Base-by-base conservation (phyloP, 345 rosid species). In the Melastoma malabathricum region DNA sequence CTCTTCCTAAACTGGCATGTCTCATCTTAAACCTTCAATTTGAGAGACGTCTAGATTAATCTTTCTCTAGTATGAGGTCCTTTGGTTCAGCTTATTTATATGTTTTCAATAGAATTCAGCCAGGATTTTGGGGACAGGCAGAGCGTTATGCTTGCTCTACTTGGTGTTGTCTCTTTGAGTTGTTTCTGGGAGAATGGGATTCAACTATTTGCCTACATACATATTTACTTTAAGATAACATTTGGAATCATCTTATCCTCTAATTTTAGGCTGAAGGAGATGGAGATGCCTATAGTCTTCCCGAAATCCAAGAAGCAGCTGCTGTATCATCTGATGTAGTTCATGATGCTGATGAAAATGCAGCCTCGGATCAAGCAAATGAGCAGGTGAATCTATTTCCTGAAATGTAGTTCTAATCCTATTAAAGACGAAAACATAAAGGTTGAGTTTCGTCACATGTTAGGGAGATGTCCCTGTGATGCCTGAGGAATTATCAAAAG, bases 401-500 rank as follows among this genome's bases (percentile, higher is more conserved):
- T 6, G 41, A 34, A 34, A 12, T 34, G 41, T 12, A 34, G 12
- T 34, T 34, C 41, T 34, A 34, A 34, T 34, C 23, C 12, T 8
- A 43, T 9, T 10, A 41, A 18, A 22, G 9, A 17, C 48, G 13
- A 39, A 57, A 6, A 49, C 10, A 16, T 39, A 13, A 13, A 19
- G 49, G n/a, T 22, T 20, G 47, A 25, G 44, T 17, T 51, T 51
- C 15, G 13, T 51, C 18, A 51, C 22, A 34, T 34, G 43, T 58
- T 63, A 81, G 90, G 84, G 55, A 53, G 66, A 54, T 48, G 59
- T 7, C 44, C 55, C 79, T 44, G 83, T 75, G 64, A 78, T 52
- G 50, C 55, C 71, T 46, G 75, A 83, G 62, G 93, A 70, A 50
- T 71, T 88, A 71, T 93, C 99, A 44, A 85, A 72, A 68, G 99